Evolutionary conservation across 2,329 filamentous ascomycete genomes (phyloP), one percentile per base, ranked within the genome.

Genomic region (Claviceps sp.): DNA sequence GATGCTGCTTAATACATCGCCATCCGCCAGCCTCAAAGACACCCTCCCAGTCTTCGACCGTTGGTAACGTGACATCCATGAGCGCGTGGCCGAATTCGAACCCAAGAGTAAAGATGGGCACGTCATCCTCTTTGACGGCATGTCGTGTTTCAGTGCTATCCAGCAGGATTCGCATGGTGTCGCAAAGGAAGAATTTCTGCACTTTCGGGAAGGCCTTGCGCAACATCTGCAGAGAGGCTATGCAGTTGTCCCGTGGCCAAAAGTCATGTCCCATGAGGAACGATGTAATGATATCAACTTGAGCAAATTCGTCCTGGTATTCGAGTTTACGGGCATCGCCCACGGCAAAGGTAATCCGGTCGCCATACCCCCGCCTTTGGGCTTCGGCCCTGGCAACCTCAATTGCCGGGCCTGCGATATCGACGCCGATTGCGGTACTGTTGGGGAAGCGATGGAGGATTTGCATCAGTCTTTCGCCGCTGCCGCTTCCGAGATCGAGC

Each of bases 191-290:
- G 50, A 56, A 56, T 16, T 50, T 50, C 6, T 47, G 51, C 9
- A 50, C 53, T 3, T 51, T 55, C n/a, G 55, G 51, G 38, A 54
- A 56, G n/a, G 52, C 51, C 37, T 50, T 26, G 2, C 53, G 45
- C 4, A 56, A 38, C 13, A 41, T 18, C 11, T 48, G 45, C 22
- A 56, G 46, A 3, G 55, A 53, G 9, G 20, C 30, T 44, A 52
- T 50, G 47, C 56, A 57, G 37, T 50, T 54, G n/a, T 57, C 53
- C 11, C 55, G 55, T 2, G 56, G 56, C 56, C 56, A 57, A 42
- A 57, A 57, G 50, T 57, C 55, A 41, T 57, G 55, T 0, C 56
- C 56, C 56, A 56, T 57, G 52, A 57, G 50, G 50, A 57, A 57
- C 16, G 48, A 55, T 5, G 55, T 57, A 26, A 57, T 18, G 13